Percentiles rank a stretch among this genome's conserved stretches.
Conservation (phyloP, 495 filamentous ascomycete genomes). For the Xanthoparmelia taractica region DNA sequence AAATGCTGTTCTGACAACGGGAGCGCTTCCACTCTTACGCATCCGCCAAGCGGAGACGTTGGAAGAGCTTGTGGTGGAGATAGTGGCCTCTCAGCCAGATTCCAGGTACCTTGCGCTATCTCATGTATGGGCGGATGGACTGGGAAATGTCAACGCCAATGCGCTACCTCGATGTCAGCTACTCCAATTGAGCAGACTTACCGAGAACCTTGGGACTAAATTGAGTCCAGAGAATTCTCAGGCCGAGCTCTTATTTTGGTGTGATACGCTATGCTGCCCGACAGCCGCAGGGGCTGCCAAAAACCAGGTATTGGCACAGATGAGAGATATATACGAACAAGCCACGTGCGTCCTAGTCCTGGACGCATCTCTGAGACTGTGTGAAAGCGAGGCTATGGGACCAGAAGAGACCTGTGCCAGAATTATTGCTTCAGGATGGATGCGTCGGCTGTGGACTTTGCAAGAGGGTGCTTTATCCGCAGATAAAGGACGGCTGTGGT, state of each 20-base stretch:
- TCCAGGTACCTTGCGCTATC: constrained; percentile 25
- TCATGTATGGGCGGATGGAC: constrained; percentile 35
- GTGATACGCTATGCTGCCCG: constrained; percentile 33
- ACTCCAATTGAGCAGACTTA: constrained; percentile 14
- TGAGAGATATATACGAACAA: constrained; percentile 24
- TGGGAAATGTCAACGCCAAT: constrained; percentile 31
- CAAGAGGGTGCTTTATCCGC: constrained; percentile 15
- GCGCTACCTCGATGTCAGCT: constrained; percentile 30
- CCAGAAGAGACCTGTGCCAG: constrained; percentile 8
- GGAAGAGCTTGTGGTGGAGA: neutral
- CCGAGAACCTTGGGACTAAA: constrained; percentile 9
- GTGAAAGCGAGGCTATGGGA: neutral
- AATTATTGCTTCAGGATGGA: constrained; percentile 16
- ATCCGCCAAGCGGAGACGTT: neutral
- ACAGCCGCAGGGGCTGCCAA: constrained; percentile 20
- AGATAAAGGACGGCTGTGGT: constrained; percentile 5
- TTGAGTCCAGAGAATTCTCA: neutral
- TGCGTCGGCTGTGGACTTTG: constrained; percentile 19
- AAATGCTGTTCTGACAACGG: neutral
- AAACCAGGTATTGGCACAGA: constrained; percentile 24
- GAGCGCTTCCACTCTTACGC: constrained; percentile 10
- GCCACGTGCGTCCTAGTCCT: constrained; percentile 30
- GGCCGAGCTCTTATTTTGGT: constrained; percentile 27
- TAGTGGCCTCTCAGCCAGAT: neutral
- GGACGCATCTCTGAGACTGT: constrained; percentile 4